These are phyloP conservation scores for Aegilops sharonensis DNA, from an alignment of 176 grass and related monocot species.

Conservation along the genomic window DNA sequence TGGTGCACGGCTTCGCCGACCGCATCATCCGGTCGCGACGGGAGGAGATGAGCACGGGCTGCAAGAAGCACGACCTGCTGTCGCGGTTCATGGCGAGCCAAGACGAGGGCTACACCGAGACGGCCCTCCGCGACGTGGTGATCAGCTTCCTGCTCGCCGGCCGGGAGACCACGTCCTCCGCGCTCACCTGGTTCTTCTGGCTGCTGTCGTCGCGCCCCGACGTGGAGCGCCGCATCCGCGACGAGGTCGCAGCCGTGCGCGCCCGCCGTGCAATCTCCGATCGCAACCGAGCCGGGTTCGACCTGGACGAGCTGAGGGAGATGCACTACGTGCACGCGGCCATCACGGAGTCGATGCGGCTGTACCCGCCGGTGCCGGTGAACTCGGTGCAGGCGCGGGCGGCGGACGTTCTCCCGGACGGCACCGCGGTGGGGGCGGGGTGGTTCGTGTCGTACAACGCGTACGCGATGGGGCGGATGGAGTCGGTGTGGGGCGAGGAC, in stretches of 20 bases:
- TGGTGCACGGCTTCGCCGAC: constrained; percentile 58
- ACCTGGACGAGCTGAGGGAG: constrained; percentile 56
- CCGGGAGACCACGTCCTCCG: constrained; percentile 56
- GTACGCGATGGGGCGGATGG: constrained; percentile 67
- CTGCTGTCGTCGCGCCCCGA: constrained; percentile 52
- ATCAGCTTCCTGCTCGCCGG: constrained; percentile 69
- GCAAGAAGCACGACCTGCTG: constrained; percentile 54
- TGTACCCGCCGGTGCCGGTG: constrained; percentile 59
- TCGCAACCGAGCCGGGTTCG: background rate
- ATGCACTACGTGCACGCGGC: constrained; percentile 78
- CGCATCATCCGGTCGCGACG: constrained; percentile 40
- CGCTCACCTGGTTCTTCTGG: constrained; percentile 81
- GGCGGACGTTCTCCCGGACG: constrained; percentile 65
- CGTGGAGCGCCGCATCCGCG: constrained; percentile 43
- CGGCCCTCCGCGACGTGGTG: constrained; percentile 71
- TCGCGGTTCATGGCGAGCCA: constrained; percentile 52
- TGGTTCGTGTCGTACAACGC: constrained; percentile 53
- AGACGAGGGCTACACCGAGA: constrained; percentile 35
- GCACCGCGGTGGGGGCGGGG: constrained; percentile 41
- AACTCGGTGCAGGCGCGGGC: constrained; percentile 8
- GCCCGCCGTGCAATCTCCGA: background rate
- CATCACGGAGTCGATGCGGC: constrained; percentile 65
- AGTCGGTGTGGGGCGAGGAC: constrained; percentile 46
- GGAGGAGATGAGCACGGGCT: constrained; percentile 25
- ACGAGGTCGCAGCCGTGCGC: constrained; percentile 41